These are phyloP conservation scores for Sporisorium scitamineum DNA, from an alignment of 1,284 basidiomycete species.

Conservation along the genomic window DNA sequence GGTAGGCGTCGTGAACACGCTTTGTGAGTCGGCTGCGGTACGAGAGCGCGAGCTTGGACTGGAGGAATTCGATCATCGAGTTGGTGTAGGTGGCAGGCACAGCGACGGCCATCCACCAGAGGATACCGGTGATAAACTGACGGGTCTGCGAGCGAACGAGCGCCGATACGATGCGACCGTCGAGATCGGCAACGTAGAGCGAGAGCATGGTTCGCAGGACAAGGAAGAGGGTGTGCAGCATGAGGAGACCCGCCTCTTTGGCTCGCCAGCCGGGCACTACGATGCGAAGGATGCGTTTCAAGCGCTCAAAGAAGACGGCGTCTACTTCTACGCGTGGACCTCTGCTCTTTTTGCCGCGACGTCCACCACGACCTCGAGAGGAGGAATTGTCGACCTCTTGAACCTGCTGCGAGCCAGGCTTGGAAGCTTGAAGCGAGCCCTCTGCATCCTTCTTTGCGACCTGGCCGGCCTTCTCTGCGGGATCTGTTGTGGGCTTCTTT, in stretches of 20 bases:
- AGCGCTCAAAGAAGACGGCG: constrained; percentile 85
- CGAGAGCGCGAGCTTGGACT: constrained; percentile 91
- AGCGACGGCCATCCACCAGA: constrained; percentile 91
- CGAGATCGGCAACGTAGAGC: constrained; percentile 93
- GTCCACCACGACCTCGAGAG: constrained; percentile 35
- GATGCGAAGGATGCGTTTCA: constrained; percentile 83
- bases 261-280: constrained; percentile 87
- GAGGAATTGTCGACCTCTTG: constrained; percentile 36
- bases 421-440: constrained; percentile 22
- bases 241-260: constrained; percentile 86
- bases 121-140: constrained; percentile 85
- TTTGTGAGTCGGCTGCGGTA: constrained; percentile 89
- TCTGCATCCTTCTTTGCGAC: constrained; percentile 27
- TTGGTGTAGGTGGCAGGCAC: constrained; percentile 88
- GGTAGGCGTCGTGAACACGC: constrained; percentile 84
- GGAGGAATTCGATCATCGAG: constrained; percentile 89
- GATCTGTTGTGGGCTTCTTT: constrained; percentile 27
- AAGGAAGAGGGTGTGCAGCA: constrained; percentile 87
- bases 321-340: constrained; percentile 77
- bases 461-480: constrained; percentile 27
- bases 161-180: constrained; percentile 90
- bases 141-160: constrained; percentile 87
- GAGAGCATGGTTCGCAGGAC: constrained; percentile 89
- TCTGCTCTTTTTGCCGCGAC: constrained; percentile 42
- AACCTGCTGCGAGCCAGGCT: constrained; percentile 9